Percentiles rank a stretch among this genome's conserved stretches.
Evolutionary conservation across 139 green algal genomes (phyloP).

Genomic region (Pedinophyceae sp.): DNA sequence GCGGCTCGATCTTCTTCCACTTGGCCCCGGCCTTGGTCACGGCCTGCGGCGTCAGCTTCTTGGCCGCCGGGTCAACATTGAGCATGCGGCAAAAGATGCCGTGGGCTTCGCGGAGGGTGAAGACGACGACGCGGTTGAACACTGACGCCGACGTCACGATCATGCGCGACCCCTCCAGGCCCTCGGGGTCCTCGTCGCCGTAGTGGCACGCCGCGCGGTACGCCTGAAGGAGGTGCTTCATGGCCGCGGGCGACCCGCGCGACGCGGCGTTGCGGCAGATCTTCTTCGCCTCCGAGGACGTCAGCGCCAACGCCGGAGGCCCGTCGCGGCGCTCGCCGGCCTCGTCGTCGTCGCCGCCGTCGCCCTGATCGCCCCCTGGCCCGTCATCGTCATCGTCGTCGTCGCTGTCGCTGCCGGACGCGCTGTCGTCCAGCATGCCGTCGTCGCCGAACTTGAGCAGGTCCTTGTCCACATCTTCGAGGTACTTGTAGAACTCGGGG

Average conservation of each 20-base stretch:
- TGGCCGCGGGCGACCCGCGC: conserved; percentile 28
- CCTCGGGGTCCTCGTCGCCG: conserved; percentile 49
- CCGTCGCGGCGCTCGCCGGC: conserved; percentile 11
- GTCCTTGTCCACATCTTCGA: conserved; percentile 63
- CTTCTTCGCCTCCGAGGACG: neutral
- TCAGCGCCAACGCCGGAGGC: neutral
- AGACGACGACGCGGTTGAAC: conserved; percentile 80
- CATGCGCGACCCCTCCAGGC: conserved; percentile 8
- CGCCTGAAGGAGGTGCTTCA: conserved; percentile 42
- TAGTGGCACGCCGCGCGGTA: conserved; percentile 78
- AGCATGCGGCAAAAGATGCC: conserved; percentile 54
- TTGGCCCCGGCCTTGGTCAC: neutral
- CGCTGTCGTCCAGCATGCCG: too few species aligned
- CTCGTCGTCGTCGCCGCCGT: conserved; percentile 27
- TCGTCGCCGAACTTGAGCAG: conserved; percentile 68
- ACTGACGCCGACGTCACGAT: conserved; percentile 43
- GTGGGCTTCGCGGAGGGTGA: conserved; percentile 47
- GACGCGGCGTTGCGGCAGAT: conserved; percentile 14
- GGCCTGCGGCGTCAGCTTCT: conserved; percentile 3
- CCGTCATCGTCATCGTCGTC: conserved; percentile 28
- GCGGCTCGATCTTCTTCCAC: conserved; percentile 59
- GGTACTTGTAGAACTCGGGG: conserved; percentile 86
- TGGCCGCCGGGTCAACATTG: conserved; percentile 10
- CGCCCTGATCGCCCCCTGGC: conserved; percentile 12
- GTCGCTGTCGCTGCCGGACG: conserved; percentile 22